Evolutionary conservation across 208 protist genomes (phyloP).

Genomic region (Novymonas esmeraldas): DNA sequence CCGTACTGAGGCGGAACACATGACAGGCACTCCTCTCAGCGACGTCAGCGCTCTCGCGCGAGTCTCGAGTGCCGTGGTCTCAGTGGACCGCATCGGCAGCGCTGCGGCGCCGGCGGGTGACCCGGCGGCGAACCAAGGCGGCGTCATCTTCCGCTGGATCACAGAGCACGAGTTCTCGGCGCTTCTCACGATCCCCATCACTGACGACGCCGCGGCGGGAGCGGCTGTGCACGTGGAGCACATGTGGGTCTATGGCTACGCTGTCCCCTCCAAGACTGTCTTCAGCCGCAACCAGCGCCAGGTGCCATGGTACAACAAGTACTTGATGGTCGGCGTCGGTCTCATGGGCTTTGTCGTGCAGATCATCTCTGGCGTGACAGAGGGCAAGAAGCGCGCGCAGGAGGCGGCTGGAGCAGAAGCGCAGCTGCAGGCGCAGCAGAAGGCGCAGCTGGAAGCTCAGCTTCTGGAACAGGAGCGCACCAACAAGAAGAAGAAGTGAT

Average conservation of each 20-base stretch:
- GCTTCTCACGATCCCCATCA: slow-evolving; percentile 24
- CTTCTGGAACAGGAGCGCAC: slow-evolving; percentile 6
- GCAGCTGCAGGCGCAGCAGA: slow-evolving; percentile 9
- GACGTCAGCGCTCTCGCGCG: slow-evolving; percentile 39
- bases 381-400: slow-evolving; percentile 38
- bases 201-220: background rate
- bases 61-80: slow-evolving; percentile 21
- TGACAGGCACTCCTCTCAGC: slow-evolving; percentile 39
- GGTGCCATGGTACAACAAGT: slow-evolving; percentile 32
- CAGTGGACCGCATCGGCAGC: background rate
- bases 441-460: slow-evolving; percentile 27
- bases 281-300: slow-evolving; percentile 31
- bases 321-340: slow-evolving; percentile 31
- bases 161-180: slow-evolving; percentile 77
- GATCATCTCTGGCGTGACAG: slow-evolving; percentile 39
- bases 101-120: background rate
- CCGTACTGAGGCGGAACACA: slow-evolving; percentile 16
- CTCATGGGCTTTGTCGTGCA: slow-evolving; percentile 47
- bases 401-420: slow-evolving; percentile 10
- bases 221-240: slow-evolving; percentile 25
- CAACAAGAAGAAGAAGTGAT: slow-evolving; percentile 20
- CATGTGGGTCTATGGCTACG: slow-evolving; percentile 79
- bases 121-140: slow-evolving; percentile 19
- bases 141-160: slow-evolving; percentile 54
- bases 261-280: slow-evolving; percentile 35